Evolutionary conservation across 106 monocot species (phyloP).

Genomic region (Cymbidium sinense): DNA sequence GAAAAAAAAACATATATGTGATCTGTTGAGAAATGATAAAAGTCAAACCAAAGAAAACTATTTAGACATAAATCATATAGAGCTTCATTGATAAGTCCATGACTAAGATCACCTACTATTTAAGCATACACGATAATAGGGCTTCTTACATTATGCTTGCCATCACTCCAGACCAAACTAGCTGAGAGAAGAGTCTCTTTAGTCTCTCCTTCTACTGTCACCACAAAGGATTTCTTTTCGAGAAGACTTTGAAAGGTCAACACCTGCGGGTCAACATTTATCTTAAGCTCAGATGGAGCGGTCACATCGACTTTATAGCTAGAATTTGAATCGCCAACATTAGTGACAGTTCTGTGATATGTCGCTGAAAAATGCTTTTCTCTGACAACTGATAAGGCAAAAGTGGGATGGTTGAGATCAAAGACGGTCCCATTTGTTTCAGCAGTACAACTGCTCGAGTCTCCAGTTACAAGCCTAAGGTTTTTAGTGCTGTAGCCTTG

Average conservation of each 20-base stretch:
- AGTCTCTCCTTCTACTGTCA: conserved; percentile 16
- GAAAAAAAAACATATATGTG: too few relatives aligned
- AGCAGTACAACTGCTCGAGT: conserved; percentile 9
- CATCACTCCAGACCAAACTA: conserved; percentile 33
- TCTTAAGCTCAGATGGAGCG: background rate
- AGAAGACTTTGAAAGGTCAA: conserved; percentile 12
- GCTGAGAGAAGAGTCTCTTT: conserved; percentile 4
- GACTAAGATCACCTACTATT: too few relatives aligned
- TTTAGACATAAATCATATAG: too few relatives aligned
- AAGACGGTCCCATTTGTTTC: conserved; percentile 4
- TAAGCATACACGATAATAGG: conserved; percentile 29
- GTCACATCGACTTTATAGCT: conserved; percentile 5
- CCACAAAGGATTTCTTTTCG: conserved; percentile 18
- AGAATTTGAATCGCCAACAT: conserved; percentile 13
- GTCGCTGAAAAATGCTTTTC: background rate
- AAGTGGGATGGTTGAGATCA: conserved; percentile 21
- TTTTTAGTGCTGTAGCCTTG: conserved; percentile 13
- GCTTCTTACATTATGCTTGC: conserved; percentile 29
- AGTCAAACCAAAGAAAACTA: too few relatives aligned
- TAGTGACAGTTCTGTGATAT: conserved; percentile 19
- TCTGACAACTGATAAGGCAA: background rate
- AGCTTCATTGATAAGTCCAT: too few relatives aligned
- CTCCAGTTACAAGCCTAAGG: conserved; percentile 13
- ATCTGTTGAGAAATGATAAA: too few relatives aligned
- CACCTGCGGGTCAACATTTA: conserved; percentile 11